These are phyloP conservation scores for Epichloe glyceriae DNA, from an alignment of 2,329 filamentous ascomycete species.

Conservation along the genomic window DNA sequence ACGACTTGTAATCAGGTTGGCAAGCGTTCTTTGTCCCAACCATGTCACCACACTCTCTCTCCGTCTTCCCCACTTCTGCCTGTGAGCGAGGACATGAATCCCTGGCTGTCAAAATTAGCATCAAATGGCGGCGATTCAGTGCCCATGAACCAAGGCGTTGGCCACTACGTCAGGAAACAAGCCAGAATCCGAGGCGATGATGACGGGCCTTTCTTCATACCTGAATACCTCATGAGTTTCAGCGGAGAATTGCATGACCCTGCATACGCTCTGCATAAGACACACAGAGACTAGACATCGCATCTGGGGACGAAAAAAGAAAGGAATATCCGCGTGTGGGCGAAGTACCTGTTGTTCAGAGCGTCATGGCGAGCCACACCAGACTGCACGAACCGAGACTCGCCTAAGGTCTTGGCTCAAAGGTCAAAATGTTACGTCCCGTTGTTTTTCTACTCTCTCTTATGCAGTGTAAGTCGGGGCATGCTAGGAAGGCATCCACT, in stretches of 20 bases:
- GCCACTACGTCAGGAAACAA: background rate
- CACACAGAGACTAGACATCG: constrained; percentile 9
- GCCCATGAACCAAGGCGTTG: background rate
- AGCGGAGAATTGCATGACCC: constrained; percentile 1
- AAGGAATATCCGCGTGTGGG: constrained; percentile 1
- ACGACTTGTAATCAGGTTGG: background rate
- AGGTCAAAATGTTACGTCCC: constrained; percentile 7
- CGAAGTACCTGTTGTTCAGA: background rate
- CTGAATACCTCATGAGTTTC: background rate
- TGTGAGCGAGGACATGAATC: background rate
- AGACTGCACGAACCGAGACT: background rate
- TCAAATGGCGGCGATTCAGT: background rate
- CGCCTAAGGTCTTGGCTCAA: constrained; percentile 3
- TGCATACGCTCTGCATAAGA: constrained; percentile 8
- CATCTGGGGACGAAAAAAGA: constrained; percentile 11
- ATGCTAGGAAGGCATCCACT: constrained; percentile 4
- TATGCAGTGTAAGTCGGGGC: constrained; percentile 1
- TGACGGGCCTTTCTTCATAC: background rate
- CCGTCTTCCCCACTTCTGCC: background rate
- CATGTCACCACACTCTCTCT: background rate
- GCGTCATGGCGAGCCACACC: constrained; percentile 5
- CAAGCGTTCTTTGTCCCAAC: background rate
- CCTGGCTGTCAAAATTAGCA: background rate
- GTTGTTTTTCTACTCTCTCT: constrained; percentile 7
- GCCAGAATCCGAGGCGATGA: background rate